Base-by-base conservation (phyloP, 2,329 filamentous ascomycete genomes). In the Trichoderma sp. region DNA sequence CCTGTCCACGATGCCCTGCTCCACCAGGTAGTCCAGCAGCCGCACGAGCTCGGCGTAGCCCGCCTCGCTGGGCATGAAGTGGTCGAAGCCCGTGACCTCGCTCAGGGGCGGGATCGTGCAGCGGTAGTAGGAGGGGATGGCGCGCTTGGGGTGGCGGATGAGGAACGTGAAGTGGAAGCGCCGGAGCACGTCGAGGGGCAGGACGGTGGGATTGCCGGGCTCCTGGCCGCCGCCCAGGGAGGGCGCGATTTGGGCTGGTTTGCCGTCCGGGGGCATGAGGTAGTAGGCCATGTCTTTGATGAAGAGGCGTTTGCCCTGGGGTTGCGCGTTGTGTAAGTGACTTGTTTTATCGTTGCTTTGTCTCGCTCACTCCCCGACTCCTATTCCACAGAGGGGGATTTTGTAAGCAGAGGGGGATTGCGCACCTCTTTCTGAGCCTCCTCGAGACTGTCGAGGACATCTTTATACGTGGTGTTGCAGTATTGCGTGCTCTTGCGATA, bases 201-300 rank as follows among this genome's bases (percentile, higher is more conserved):
- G 80, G 28, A 96, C 89, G 1, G 93, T 96, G 1, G 93, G 94
- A 78, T 98, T 98, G 65, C 83, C 83, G 3, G 84, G 80, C 77
- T 94, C 89, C 3, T 77, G 67, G 61, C 72, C 86, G 69, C 86
- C 86, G 66, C 90, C 85, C 58, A 97, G 83, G n/a, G 92, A 97
- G 2, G 91, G 90, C 10, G 92, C 93, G 67, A 95, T 87, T 56
- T 81, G 82, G 58, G 91, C 85, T 15, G 85, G 82, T 72, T 90
- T 85, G 54, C 84, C 82, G 68, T 90, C 81, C 3, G 92, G 91
- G 5, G 93, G 90, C 69, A 96, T 83, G 69, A 97, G 83, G 77
- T 98, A 98, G 78, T 97, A 90, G 64, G 91, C 89, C 81, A 98
- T 99, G 77, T 98, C 95, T 78, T 99, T 99, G 85, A 99, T 95